A percentile compares a stretch with the other conserved stretches of the same genome.
phyloP scores from a whole-genome alignment of 1,284 basidiomycete genomes.

The Leccinum huronense region DNA sequence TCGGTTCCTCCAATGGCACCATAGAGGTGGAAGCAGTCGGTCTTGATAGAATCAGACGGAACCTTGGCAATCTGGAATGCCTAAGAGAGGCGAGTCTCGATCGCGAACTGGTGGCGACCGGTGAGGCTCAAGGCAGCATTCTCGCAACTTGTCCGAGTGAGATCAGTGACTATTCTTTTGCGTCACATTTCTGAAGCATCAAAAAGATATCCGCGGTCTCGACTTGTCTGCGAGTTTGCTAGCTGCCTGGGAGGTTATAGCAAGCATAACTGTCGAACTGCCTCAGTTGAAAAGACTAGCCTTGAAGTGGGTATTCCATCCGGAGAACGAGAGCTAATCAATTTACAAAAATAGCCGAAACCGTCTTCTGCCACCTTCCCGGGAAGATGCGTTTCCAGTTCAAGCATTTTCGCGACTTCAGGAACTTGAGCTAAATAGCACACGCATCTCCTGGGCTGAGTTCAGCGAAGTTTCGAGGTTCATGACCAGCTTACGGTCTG shows the following conservation, averaged over 20 bases:
- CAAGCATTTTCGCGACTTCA: constrained; percentile 55
- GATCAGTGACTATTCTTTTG: constrained; percentile 28
- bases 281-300: constrained; percentile 63
- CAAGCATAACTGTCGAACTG: constrained; percentile 64
- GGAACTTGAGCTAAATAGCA: constrained; percentile 77
- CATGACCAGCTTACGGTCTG: constrained; percentile 60
- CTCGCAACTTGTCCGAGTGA: constrained; percentile 66
- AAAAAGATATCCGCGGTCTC: constrained; percentile 70
- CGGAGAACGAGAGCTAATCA: constrained; percentile 7
- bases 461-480: constrained; percentile 50
- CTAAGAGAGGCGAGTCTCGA: constrained; percentile 81
- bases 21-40: constrained; percentile 88
- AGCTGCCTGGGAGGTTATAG: constrained; percentile 68
- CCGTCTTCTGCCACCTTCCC: constrained; percentile 44
- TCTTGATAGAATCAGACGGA: constrained; percentile 72
- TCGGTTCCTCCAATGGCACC: constrained; percentile 78
- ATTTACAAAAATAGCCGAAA: constrained; percentile 51
- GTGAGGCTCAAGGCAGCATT: constrained; percentile 57
- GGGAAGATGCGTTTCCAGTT: constrained; percentile 29
- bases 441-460: constrained; percentile 69
- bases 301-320: constrained; percentile 63
- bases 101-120: constrained; percentile 57
- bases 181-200: constrained; percentile 17
- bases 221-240: constrained; percentile 84
- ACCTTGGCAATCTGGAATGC: constrained; percentile 64